Evolutionary conservation across 805 yeast genomes (phyloP).

Genomic region (Starmerella scarabaei): DNA sequence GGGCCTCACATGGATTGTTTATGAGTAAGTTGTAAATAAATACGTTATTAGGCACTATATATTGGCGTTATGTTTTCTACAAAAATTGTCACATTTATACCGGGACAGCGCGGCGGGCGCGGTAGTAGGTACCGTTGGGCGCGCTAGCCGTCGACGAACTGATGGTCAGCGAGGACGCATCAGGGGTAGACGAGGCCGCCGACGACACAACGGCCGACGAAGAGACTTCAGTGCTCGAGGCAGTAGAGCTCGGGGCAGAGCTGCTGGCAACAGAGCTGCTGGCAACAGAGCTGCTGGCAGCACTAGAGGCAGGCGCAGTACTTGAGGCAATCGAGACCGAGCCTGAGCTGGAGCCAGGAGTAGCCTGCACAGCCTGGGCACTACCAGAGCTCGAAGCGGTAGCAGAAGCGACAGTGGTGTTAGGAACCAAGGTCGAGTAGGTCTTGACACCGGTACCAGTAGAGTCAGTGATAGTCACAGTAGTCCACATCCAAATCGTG

Average conservation of each 20-base stretch:
- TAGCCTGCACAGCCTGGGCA: not conserved
- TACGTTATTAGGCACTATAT: not conserved
- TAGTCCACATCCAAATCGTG: conserved; percentile 14
- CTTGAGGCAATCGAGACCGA: conserved; percentile 3
- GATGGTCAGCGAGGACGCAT: not conserved
- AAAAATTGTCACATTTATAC: too few relatives aligned
- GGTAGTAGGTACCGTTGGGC: not conserved
- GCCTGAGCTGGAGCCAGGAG: not conserved
- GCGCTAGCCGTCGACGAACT: not conserved
- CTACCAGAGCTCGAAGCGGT: not conserved
- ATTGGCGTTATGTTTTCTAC: not conserved
- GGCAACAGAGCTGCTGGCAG: not conserved
- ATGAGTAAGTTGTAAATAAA: too few relatives aligned
- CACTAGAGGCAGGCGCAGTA: conserved; percentile 2
- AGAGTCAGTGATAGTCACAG: conserved; percentile 14
- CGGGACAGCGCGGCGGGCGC: not conserved
- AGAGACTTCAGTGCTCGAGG: conserved; percentile 1
- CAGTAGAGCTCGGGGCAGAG: conserved; percentile 1
- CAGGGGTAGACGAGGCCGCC: not conserved
- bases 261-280: conserved; percentile 1
- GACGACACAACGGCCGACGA: not conserved
- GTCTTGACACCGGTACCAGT: conserved; percentile 3
- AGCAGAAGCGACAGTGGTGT: not conserved
- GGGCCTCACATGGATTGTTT: not conserved
- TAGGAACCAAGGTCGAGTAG: conserved; percentile 1